Percentiles rank a stretch among this genome's conserved stretches.
Evolutionary conservation across 495 filamentous ascomycete genomes (phyloP).

Genomic region (Aspergillus panamensis): DNA sequence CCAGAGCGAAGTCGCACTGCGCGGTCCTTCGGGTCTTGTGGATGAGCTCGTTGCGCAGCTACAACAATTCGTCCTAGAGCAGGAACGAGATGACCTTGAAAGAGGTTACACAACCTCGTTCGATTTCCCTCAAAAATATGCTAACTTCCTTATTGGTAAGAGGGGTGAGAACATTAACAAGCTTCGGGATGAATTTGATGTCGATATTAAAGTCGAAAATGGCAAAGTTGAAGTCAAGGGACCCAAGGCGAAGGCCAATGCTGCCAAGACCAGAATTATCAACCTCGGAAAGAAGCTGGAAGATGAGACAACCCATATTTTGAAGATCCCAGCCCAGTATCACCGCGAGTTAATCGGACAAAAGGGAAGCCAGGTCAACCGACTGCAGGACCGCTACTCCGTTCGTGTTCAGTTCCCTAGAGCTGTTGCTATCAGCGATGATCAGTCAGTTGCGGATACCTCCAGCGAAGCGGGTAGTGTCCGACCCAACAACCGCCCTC

Average conservation of each 20-base stretch:
- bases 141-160: slow-evolving; percentile 89
- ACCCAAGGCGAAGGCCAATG: slow-evolving; percentile 77
- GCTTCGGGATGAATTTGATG: slow-evolving; percentile 93
- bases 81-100: slow-evolving; percentile 83
- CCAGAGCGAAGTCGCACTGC: slow-evolving; percentile 57
- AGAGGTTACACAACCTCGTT: slow-evolving; percentile 79
- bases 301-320: slow-evolving; percentile 77
- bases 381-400: slow-evolving; percentile 77
- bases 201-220: slow-evolving; percentile 85
- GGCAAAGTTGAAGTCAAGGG: slow-evolving; percentile 69
- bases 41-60: slow-evolving; percentile 67
- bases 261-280: slow-evolving; percentile 71
- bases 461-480: slow-evolving; percentile 63
- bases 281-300: slow-evolving; percentile 73
- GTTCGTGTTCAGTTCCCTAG: slow-evolving; percentile 94
- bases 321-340: slow-evolving; percentile 86
- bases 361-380: slow-evolving; percentile 62
- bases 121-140: slow-evolving; percentile 90
- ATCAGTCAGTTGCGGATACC: slow-evolving; percentile 63
- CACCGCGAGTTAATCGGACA: slow-evolving; percentile 73
- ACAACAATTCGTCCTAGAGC: slow-evolving; percentile 71
- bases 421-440: slow-evolving; percentile 61
- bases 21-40: slow-evolving; percentile 70
- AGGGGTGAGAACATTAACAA: slow-evolving; percentile 91
- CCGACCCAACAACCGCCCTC: slow-evolving; percentile 55